Percentiles rank a stretch among this genome's conserved stretches.
phyloP scores from a whole-genome alignment of 2,329 filamentous ascomycete genomes.

The Apiospora pterosperma region DNA sequence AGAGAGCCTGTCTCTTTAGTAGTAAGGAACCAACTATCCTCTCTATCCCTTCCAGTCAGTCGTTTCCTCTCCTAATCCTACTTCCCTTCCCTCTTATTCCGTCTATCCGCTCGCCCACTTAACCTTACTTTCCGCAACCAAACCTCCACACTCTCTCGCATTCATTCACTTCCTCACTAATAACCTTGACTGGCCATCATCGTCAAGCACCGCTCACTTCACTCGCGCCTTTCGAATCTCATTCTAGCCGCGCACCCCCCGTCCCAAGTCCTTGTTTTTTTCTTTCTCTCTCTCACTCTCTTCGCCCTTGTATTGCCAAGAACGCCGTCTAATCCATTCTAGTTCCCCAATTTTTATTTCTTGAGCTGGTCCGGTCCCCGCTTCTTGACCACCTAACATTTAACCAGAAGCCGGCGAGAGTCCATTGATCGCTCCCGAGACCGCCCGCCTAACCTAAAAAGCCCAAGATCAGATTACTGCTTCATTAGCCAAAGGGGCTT shows the following conservation, averaged over 20 bases:
- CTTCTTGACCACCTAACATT: background rate
- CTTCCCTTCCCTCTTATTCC: background rate
- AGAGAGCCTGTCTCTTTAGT: background rate
- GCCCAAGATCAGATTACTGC: conserved; percentile 7
- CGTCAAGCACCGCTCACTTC: background rate
- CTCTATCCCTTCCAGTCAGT: background rate
- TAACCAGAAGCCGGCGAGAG: background rate
- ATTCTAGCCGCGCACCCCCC: background rate
- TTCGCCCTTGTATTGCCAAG: background rate
- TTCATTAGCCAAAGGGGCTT: conserved; percentile 9
- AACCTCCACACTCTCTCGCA: background rate
- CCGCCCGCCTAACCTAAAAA: conserved; percentile 9
- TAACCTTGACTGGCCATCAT: background rate
- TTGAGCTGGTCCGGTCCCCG: background rate
- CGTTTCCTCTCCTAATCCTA: background rate
- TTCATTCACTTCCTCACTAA: background rate
- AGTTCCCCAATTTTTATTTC: background rate
- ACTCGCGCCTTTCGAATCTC: background rate
- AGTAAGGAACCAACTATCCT: background rate
- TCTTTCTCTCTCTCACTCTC: too few species aligned
- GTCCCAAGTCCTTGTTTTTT: background rate
- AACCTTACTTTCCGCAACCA: background rate
- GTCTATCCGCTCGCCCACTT: background rate
- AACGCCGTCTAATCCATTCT: background rate
- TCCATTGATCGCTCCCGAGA: conserved; percentile 7